These are phyloP conservation scores for Nannizziopsis barbatae DNA, from an alignment of 2,329 filamentous ascomycete genomes.

Conservation along the genomic window DNA sequence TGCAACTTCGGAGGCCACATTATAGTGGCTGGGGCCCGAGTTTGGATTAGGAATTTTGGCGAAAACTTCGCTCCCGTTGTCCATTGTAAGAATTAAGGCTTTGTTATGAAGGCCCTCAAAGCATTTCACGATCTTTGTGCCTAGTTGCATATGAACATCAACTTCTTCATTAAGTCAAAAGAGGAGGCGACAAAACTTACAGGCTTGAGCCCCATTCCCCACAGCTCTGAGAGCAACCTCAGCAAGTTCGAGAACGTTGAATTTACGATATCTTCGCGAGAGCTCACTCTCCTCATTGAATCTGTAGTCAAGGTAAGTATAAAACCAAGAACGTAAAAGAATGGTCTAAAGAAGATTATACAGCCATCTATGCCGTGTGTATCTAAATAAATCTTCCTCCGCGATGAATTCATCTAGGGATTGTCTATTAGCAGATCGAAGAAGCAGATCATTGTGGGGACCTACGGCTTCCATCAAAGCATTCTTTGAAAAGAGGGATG, in stretches of 20 bases:
- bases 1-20: conserved; percentile 21
- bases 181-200: conserved; percentile 15
- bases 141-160: conserved; percentile 11
- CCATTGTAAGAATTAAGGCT: conserved; percentile 29
- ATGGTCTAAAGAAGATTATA: no score
- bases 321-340: background rate
- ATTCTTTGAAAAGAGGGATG: no score
- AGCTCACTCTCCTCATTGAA: conserved; percentile 24
- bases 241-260: conserved; percentile 22
- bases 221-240: conserved; percentile 19
- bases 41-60: conserved; percentile 24
- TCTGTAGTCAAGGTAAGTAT: conserved; percentile 12
- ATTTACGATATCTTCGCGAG: conserved; percentile 22
- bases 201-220: conserved; percentile 21
- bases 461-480: no score
- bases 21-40: conserved; percentile 18
- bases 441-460: no score
- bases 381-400: conserved; percentile 20
- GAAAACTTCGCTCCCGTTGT: conserved; percentile 23
- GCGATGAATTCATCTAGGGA: no score
- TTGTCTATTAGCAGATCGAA: no score
- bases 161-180: background rate
- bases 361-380: conserved; percentile 21
- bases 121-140: conserved; percentile 23
- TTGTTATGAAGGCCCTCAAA: conserved; percentile 27